Evolutionary conservation across 371 early-diverging fungal species (phyloP).

Genomic region (Scutellospora calospora): DNA sequence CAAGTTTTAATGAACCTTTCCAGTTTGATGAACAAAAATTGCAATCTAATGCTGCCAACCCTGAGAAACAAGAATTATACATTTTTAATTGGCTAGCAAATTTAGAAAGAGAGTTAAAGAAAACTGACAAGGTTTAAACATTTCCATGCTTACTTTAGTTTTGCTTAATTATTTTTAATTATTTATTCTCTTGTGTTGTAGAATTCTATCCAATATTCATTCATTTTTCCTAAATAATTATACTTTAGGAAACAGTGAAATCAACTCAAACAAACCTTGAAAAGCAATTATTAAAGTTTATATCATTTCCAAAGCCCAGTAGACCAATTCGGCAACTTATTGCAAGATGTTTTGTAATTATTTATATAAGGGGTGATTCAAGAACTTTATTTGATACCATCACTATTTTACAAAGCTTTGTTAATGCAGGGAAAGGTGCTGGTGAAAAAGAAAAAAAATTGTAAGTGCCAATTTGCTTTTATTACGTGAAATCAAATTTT

Average conservation of each 20-base stretch:
- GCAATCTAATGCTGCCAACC: conserved; percentile 50
- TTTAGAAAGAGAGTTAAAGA: conserved; percentile 49
- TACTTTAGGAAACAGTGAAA: conserved; percentile 64
- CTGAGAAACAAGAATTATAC: conserved; percentile 45
- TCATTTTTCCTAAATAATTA: not conserved
- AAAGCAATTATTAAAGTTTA: conserved; percentile 69
- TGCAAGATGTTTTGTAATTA: conserved; percentile 74
- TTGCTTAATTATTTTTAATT: not conserved
- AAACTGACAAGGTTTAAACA: conserved; percentile 32
- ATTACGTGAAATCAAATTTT: conserved; percentile 2
- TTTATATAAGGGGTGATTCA: conserved; percentile 78
- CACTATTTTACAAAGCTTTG: conserved; percentile 70
- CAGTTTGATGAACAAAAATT: conserved; percentile 49
- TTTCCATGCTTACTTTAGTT: no score
- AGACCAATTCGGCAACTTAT: conserved; percentile 81
- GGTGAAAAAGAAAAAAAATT: conserved; percentile 66
- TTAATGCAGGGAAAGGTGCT: conserved; percentile 73
- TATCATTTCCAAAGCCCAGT: conserved; percentile 78
- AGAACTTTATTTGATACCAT: conserved; percentile 83
- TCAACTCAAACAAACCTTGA: conserved; percentile 74
- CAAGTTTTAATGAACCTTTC: conserved; percentile 28
- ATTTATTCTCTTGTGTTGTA: not conserved
- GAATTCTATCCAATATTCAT: not conserved
- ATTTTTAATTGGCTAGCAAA: conserved; percentile 44
- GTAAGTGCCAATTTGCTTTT: not conserved